Base-by-base conservation (phyloP, 345 rosid genomes). In the Brassica incana region DNA sequence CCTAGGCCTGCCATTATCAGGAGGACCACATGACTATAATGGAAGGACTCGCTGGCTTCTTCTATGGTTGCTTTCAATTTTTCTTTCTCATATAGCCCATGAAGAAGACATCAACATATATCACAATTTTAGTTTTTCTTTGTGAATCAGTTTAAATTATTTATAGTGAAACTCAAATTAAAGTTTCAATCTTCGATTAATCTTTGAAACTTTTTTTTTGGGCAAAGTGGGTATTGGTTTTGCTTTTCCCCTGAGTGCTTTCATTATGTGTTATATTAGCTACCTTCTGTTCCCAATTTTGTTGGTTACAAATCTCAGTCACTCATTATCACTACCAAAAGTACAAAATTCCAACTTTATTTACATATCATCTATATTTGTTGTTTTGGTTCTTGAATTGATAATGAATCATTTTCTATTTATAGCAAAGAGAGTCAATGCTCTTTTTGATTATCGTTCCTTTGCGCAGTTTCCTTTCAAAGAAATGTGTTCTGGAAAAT, bases 1-100 rank as follows among this genome's bases (percentile, higher is more conserved):
- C 75, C 83, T 80, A 81, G 86, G 80, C 83, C 85, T 87, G 85
- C 83, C 92, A 87, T 78, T 76, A 84, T 77, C 81, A 87, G 78
- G 85, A 87, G 92, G 93, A 90, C 97, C 95, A 89, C 95, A 87
- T 86, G 88, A 80, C 83, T 71, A 71, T 61, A 76, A 83, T 85
- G 85, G 71, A 73, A 74, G 77, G 75, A 79, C 71, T 77, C 48
- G 81, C 60, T 70, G 77, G 87, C 85, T 85, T 82, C 90, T 85
- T 88, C 90, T 82, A 18, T 77, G 81, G 95, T 92, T 90, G 97
- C 97, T 88, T 83, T 92, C 93, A 86, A 75, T 30, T 36, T 67
- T 76, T 70, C 83, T 76, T 71, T 76, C 80, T 70, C 65, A 67
- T 71, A 56, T 71, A 56, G 66, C 65, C 20, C 77, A 88, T 88